Evolutionary conservation across 2,329 filamentous ascomycete genomes (phyloP).

Genomic region (Penicillium concentricum): DNA sequence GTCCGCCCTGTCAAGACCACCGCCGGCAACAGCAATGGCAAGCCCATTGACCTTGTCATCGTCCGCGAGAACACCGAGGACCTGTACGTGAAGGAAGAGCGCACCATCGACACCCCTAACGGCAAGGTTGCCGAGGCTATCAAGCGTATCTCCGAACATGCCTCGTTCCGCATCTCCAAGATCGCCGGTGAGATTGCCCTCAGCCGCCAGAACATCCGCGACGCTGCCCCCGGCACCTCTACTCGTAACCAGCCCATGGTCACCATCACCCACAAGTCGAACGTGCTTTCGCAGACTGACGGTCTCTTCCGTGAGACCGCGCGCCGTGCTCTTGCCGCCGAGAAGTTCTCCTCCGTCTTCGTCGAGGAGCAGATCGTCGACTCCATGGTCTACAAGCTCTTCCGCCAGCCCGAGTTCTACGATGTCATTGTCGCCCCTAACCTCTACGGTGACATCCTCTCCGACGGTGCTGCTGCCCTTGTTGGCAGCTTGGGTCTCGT

Average conservation of each 20-base stretch:
- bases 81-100: slow-evolving; percentile 96
- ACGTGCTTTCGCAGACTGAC: slow-evolving; percentile 94
- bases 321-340: slow-evolving; percentile 66
- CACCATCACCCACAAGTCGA: slow-evolving; percentile 97
- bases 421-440: slow-evolving; percentile 98
- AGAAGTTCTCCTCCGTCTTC: slow-evolving; percentile 62
- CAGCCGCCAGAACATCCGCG: slow-evolving; percentile 76
- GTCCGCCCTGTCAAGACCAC: slow-evolving; percentile 91
- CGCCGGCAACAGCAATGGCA: slow-evolving; percentile 46
- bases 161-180: slow-evolving; percentile 79
- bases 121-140: slow-evolving; percentile 93
- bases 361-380: slow-evolving; percentile 99
- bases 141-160: slow-evolving; percentile 90
- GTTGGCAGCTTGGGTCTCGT: slow-evolving; percentile 91
- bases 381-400: slow-evolving; percentile 99
- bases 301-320: slow-evolving; percentile 86
- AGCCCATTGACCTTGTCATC: slow-evolving; percentile 91
- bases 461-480: slow-evolving; percentile 89
- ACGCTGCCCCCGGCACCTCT: slow-evolving; percentile 48
- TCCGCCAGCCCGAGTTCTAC: slow-evolving; percentile 91
- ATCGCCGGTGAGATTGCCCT: slow-evolving; percentile 96
- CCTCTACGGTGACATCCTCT: slow-evolving; percentile 95
- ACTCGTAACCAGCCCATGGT: slow-evolving; percentile 69
- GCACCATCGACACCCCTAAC: slow-evolving; percentile 67
- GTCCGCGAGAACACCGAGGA: slow-evolving; percentile 99